Base-by-base conservation (phyloP, 345 rosid genomes). In the Isatis tinctoria region DNA sequence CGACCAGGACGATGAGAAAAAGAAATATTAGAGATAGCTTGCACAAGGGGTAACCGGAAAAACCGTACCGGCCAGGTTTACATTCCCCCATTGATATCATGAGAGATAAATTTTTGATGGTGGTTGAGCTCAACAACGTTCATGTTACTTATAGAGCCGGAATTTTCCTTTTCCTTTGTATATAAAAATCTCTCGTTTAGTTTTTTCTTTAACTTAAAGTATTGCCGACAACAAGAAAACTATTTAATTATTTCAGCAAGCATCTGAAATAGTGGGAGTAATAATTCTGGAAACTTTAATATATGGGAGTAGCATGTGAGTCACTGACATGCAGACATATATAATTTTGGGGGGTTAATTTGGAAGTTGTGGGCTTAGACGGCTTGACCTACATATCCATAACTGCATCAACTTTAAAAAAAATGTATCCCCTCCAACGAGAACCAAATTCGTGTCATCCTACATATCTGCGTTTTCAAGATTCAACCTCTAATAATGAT, bases 1-100 rank as follows among this genome's bases (percentile, higher is more conserved):
- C 43, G 43, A 80, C 83, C 8, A 86, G 73, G 47, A 85, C 83
- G 47, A 84, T 12, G 78, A 88, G 79, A 17, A 79, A 67, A 75
- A 79, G 13, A 56, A 86, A 67, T 53, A 76, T 43, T 4, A 86
- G 85, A 62, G 87, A 64, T 44, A 56, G 47, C 37, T 65, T 65
- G 65, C 9, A 14, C 26, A 53, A 12, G 35, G 28, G 20, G 44
- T 52, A 52, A 51, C 53, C 16, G 3, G 54, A 4, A 26, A 28
- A 62, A 28, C 53, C 44, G 22, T 52, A 54, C 28, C 12, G 64
- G 58, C 2, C n/a, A 16, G 22, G 57, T 13, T 44, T 65, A 43
- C 3, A 32, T 30, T 52, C 24, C 1, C 54, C 17, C 76, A 72
- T 72, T 41, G n/a, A n/a, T n/a, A n/a, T n/a, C n/a, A n/a, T n/a